A percentile compares a stretch with the other conserved stretches of the same genome.
phyloP scores from a whole-genome alignment of 768 basidiomycete genomes.

The Boletus sensibilis region DNA sequence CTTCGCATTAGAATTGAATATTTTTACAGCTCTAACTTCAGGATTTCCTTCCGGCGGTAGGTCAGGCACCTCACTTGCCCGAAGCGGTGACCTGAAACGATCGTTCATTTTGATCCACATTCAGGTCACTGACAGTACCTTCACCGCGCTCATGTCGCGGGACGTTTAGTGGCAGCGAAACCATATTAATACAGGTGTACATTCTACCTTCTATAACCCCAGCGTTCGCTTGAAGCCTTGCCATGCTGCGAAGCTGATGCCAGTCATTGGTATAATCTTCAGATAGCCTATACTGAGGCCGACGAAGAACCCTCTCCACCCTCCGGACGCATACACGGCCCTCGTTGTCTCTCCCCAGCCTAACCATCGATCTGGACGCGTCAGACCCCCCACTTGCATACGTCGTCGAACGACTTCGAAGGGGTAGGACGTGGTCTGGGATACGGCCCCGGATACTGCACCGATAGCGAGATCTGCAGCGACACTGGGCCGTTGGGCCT shows the following conservation, averaged over 20 bases:
- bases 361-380: slow-evolving; percentile 72
- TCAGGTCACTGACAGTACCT: neutral
- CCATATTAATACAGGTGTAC: neutral
- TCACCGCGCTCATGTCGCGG: neutral
- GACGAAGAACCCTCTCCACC: slow-evolving; percentile 88
- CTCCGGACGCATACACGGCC: slow-evolving; percentile 62
- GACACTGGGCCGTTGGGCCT: slow-evolving; percentile 40
- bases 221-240: slow-evolving; percentile 43
- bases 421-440: slow-evolving; percentile 91
- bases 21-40: too few relatives aligned
- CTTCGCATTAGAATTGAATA: neutral
- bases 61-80: neutral
- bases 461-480: slow-evolving; percentile 77
- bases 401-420: slow-evolving; percentile 89
- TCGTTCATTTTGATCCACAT: neutral
- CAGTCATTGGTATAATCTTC: slow-evolving; percentile 95
- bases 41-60: neutral
- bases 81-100: neutral
- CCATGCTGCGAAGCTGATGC: slow-evolving; percentile 91
- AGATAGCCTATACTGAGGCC: slow-evolving; percentile 90
- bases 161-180: neutral
- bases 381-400: slow-evolving; percentile 93
- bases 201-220: slow-evolving; percentile 26
- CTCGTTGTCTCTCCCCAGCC: slow-evolving; percentile 75
- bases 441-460: slow-evolving; percentile 78